Evolutionary conservation across 257 asterid genomes (phyloP), one percentile per base, ranked within the genome.

Genomic region (Solanum pinnatisectum): DNA sequence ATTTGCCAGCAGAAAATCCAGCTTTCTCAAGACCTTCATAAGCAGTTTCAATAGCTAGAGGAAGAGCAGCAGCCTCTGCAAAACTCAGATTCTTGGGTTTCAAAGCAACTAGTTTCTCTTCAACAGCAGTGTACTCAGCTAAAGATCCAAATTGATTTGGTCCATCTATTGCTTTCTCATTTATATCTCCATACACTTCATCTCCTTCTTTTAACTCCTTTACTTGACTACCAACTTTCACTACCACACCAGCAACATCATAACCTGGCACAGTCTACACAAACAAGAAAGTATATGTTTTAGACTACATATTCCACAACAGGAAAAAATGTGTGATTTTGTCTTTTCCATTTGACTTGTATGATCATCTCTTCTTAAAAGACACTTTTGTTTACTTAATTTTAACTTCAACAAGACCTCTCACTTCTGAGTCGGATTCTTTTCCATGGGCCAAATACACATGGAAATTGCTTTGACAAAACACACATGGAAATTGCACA

Each of bases 201-300:
- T 97, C 99, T 32, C 98, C 99, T 92, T 86, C 98, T 89, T 95
- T 96, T 35, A 96, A 85, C 8, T 88, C 94, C 89, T 95, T 94
- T 87, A 97, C 99, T 89, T 93, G 86, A 87, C 98, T 93, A 87
- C 99, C 99, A 10, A 95, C 97, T 90, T 94, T 94, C 37, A 95
- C 97, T 59, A 95, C 98, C 52, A 95, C 93, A 4, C 99, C 99
- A 12, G 99, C 96, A 76, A 97, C 98, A 91, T 97, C 98, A 67
- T 97, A 97, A 3, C 99, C 99, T 65, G 98, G 98, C 87, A 97
- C 95, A 6, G 97, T 95, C 99, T 96, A 44, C 59, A 30, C 10
- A 84, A 27, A 84, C 11, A 87, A 72, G 1, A 81, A 30, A 39
- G 20, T 46, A 25, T 5, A 8, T 44, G 23, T 44, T 37, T 14